Evolutionary conservation across 768 basidiomycete species (phyloP).

Genomic region (Candolleomyces aberdarensis): DNA sequence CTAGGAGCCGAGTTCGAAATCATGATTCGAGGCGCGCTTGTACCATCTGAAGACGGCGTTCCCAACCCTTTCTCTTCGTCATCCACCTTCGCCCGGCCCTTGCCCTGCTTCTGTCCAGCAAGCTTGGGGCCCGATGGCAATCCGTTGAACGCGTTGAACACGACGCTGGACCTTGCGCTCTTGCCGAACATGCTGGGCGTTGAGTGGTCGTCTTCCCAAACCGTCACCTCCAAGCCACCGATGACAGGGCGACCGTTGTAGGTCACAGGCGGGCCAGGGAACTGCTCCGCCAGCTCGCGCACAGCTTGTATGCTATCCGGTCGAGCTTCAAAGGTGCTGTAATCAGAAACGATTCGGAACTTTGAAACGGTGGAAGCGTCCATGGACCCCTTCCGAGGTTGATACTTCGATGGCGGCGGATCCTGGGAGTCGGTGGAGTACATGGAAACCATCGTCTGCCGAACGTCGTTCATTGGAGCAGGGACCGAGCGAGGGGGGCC

Average conservation of each 20-base stretch:
- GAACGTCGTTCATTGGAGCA: no score
- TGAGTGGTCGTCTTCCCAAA: neutral
- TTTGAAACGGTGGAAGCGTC: neutral
- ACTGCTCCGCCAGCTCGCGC: slow-evolving; percentile 49
- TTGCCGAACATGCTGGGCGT: slow-evolving; percentile 1
- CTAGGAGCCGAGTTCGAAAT: neutral
- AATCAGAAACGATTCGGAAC: slow-evolving; percentile 17
- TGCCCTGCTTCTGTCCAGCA: neutral
- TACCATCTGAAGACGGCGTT: neutral
- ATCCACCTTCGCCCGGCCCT: neutral
- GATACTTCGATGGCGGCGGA: neutral
- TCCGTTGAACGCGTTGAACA: neutral
- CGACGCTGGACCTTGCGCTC: neutral
- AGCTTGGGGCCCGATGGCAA: neutral
- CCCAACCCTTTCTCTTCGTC: neutral
- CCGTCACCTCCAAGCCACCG: neutral
- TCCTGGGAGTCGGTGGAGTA: no score
- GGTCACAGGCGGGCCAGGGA: slow-evolving; percentile 38
- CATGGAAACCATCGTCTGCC: no score
- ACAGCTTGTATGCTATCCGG: slow-evolving; percentile 43
- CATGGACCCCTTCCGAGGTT: no score
- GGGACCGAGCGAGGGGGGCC: no score
- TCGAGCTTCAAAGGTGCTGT: slow-evolving; percentile 29
- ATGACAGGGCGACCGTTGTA: slow-evolving; percentile 8
- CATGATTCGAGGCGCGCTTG: neutral